Evolutionary conservation across 1,284 basidiomycete species (phyloP).

Genomic region (Ganoderma sp.): DNA sequence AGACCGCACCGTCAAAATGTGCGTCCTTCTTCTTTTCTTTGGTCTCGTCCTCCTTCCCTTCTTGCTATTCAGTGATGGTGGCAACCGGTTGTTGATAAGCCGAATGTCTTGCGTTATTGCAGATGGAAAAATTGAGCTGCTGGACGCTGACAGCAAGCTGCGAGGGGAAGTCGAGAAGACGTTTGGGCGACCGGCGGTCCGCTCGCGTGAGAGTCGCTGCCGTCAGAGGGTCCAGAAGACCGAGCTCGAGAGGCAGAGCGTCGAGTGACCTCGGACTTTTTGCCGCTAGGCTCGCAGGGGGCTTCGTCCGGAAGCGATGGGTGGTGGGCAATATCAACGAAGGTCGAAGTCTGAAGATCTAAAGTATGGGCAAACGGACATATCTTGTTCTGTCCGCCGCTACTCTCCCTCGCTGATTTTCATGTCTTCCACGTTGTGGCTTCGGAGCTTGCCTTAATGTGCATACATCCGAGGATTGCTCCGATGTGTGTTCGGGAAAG

Average conservation of each 20-base stretch:
- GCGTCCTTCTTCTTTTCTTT: constrained; percentile 34
- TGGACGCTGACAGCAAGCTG: neutral
- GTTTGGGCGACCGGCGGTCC: neutral
- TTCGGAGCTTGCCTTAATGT: neutral
- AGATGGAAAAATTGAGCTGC: constrained; percentile 15
- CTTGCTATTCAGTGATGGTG: constrained; percentile 3
- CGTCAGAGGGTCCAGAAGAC: neutral
- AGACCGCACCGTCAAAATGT: constrained; percentile 79
- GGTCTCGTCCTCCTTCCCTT: neutral
- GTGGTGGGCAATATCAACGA: neutral
- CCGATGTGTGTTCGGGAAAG: neutral
- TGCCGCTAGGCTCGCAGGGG: neutral
- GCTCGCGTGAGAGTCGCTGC: neutral
- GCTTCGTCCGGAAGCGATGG: constrained; percentile 1
- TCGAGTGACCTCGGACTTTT: neutral
- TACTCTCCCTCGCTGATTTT: neutral
- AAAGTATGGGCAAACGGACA: neutral
- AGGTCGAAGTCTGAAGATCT: neutral
- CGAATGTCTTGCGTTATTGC: neutral
- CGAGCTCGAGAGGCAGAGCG: neutral
- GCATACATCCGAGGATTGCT: neutral
- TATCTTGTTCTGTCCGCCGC: neutral
- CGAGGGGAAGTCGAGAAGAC: neutral
- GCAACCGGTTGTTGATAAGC: constrained; percentile 5
- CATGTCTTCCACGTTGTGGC: neutral